A percentile compares a stretch with the other conserved stretches of the same genome.
Conservation (phyloP, 140 eudicot species). For the Flaveria floridana region DNA sequence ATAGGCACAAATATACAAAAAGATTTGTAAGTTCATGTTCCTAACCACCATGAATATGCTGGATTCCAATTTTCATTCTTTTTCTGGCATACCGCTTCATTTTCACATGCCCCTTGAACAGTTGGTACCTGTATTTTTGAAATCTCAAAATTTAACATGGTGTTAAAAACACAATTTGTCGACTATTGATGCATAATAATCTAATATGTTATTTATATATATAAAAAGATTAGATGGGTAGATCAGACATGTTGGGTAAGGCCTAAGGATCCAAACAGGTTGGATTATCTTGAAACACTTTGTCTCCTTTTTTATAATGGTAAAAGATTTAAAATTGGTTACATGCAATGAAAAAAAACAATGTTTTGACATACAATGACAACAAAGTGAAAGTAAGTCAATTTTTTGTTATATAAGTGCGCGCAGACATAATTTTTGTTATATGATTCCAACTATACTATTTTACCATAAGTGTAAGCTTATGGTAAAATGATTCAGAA, state of each 20-base stretch:
- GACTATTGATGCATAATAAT: neutral
- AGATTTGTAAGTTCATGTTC: constrained; percentile 10
- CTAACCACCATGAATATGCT: constrained; percentile 25
- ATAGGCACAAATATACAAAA: constrained; percentile 31
- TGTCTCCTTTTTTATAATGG: neutral
- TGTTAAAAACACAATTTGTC: neutral
- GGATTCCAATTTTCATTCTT: constrained; percentile 30
- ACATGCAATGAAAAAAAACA: neutral
- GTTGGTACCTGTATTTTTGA: constrained; percentile 43
- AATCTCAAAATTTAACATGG: constrained; percentile 4
- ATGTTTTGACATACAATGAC: neutral
- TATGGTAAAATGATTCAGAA: neutral
- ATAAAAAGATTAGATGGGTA: neutral
- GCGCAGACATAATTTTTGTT: neutral
- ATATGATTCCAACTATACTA: neutral
- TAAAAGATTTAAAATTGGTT: neutral
- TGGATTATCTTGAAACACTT: neutral
- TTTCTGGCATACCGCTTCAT: constrained; percentile 30
- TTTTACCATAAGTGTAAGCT: neutral
- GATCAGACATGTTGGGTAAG: neutral
- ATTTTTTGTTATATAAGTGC: neutral
- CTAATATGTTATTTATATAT: neutral
- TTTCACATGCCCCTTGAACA: constrained; percentile 42
- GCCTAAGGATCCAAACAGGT: neutral
- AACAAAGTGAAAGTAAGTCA: neutral